A percentile compares a stretch with the other conserved stretches of the same genome.
Conservation (phyloP, 2,329 filamentous ascomycete species). For the Geoglossum cookeanum region DNA sequence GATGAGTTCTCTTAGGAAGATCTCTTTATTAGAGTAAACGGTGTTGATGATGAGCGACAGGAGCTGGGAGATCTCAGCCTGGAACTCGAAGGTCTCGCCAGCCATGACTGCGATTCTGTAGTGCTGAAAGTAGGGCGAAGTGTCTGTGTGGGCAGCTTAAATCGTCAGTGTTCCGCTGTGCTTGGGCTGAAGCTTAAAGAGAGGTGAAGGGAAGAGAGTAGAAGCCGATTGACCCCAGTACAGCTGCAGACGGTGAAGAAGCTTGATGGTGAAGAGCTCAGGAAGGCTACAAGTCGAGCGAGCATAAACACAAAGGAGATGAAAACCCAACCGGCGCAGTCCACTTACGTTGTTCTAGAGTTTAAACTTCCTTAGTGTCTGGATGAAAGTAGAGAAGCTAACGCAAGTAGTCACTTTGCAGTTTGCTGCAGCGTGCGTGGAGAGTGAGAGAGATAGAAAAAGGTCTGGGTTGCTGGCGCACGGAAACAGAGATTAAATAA, state of each 20-base stretch:
- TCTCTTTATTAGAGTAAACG: constrained; percentile 99
- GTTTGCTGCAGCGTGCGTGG: too few species aligned
- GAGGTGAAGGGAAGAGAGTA: too few species aligned
- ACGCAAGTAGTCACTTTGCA: too few species aligned
- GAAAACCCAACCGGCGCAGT: neutral
- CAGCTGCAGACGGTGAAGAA: neutral
- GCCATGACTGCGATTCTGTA: neutral
- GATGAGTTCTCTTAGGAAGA: constrained; percentile 95
- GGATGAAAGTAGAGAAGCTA: too few species aligned
- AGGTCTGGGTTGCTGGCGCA: neutral
- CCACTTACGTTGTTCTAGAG: too few species aligned
- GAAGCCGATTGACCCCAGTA: neutral
- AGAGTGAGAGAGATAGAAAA: neutral
- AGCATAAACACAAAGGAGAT: neutral
- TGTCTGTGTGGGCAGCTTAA: neutral
- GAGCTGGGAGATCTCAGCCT: constrained; percentile 99
- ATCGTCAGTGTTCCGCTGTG: neutral
- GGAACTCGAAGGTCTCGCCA: constrained; percentile 70
- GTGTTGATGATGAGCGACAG: constrained; percentile 99
- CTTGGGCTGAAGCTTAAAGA: neutral
- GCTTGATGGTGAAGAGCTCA: neutral
- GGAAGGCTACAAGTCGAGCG: neutral
- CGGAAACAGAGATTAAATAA: neutral
- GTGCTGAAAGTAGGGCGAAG: neutral
- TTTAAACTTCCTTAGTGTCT: too few species aligned